A percentile compares a stretch with the other conserved stretches of the same genome.
Conservation (phyloP, 805 yeast species). For the Wickerhamomyces strasburgensis region DNA sequence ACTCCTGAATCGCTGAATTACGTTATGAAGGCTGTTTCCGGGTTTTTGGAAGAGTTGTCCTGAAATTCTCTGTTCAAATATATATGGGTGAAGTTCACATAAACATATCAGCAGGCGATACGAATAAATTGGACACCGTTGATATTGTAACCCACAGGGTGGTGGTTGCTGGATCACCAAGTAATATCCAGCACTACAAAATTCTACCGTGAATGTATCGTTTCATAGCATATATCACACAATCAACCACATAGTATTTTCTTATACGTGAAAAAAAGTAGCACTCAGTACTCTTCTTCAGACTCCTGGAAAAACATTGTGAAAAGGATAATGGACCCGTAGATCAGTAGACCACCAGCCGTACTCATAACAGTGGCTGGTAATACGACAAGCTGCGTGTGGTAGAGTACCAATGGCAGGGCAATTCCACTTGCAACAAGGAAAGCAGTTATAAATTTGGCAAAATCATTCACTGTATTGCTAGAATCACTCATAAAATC, state of each 20-base stretch:
- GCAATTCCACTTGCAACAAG: conserved; percentile 70
- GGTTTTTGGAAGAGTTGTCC: background rate
- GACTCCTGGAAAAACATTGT: conserved; percentile 62
- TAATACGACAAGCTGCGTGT: conserved; percentile 63
- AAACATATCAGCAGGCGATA: no score
- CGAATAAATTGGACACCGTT: no score
- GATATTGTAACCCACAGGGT: no score
- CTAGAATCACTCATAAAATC: conserved; percentile 60
- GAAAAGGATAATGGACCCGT: conserved; percentile 77
- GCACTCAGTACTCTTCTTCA: conserved; percentile 32
- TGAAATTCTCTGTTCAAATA: background rate
- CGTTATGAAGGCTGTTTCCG: background rate
- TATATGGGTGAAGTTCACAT: no score
- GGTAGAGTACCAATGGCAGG: conserved; percentile 72
- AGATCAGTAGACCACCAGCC: conserved; percentile 79
- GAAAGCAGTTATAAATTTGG: conserved; percentile 74
- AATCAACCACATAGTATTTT: no score
- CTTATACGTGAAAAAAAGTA: no score
- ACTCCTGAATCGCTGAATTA: background rate
- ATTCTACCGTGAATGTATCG: no score
- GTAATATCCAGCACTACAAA: no score
- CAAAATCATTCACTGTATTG: conserved; percentile 60
- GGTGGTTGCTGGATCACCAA: no score
- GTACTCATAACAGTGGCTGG: conserved; percentile 75
- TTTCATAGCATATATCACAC: no score